A percentile compares a stretch with the other conserved stretches of the same genome.
Conservation (phyloP, 257 asterid species). For the Solanum arcanum region DNA sequence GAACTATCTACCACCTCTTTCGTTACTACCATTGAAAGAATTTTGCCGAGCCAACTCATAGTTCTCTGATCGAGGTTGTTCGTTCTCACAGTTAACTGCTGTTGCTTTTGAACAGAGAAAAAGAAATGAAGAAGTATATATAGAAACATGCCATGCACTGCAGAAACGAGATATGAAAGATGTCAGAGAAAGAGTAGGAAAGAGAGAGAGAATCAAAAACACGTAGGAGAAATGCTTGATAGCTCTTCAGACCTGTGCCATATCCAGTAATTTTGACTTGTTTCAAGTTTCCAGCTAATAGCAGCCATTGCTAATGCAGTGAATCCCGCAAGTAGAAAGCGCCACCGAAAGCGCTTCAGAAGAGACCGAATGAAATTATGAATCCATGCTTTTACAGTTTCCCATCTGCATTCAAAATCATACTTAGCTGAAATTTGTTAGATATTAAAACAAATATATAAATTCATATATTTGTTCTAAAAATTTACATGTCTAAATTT, state of each 20-base stretch:
- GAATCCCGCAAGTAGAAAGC: constrained; percentile 54
- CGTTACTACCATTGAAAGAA: constrained; percentile 36
- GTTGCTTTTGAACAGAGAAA: constrained; percentile 82
- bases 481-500: neutral
- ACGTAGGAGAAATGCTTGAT: neutral
- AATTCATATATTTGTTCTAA: neutral
- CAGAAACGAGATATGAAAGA: constrained; percentile 18
- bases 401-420: constrained; percentile 47
- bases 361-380: constrained; percentile 33
- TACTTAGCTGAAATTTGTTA: neutral
- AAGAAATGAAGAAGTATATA: constrained; percentile 77
- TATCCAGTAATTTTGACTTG: constrained; percentile 76
- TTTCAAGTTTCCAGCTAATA: constrained; percentile 74
- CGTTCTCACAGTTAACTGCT: constrained; percentile 27
- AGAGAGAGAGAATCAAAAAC: neutral
- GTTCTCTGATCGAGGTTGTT: constrained; percentile 28
- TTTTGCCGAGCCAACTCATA: constrained; percentile 64
- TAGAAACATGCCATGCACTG: constrained; percentile 86
- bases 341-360: constrained; percentile 66
- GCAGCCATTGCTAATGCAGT: constrained; percentile 71
- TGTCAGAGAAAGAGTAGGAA: neutral
- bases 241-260: constrained; percentile 78
- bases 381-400: constrained; percentile 42
- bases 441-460: neutral
- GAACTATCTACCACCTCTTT: constrained; percentile 22